A percentile compares a stretch with the other conserved stretches of the same genome.
Conservation (phyloP, 352 stramenopile genomes). For the Phytophthora capsici region DNA sequence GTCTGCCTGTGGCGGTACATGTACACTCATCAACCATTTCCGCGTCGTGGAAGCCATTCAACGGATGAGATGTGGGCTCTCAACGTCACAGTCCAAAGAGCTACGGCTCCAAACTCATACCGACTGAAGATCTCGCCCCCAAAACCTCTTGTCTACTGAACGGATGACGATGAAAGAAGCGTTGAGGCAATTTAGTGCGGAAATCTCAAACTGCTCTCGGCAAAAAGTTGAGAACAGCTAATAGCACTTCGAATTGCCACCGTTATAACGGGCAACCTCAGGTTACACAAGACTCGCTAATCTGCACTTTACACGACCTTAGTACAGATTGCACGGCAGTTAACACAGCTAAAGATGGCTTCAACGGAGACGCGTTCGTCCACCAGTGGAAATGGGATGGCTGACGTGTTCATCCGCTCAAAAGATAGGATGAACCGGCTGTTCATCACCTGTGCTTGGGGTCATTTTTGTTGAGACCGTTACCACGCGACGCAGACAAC, state of each 20-base stretch:
- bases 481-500: neutral
- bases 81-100: no score
- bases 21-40: neutral
- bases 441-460: conserved; percentile 1
- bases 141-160: no score
- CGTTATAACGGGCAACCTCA: neutral
- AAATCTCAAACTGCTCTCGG: no score
- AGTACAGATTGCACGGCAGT: no score
- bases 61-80: neutral
- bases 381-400: neutral
- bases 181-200: no score
- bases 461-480: neutral
- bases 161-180: no score
- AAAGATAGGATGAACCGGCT: conserved; percentile 13
- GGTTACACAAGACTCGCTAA: neutral
- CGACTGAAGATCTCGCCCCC: no score
- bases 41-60: neutral
- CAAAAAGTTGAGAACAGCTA: no score
- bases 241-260: no score
- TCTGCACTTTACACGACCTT: no score
- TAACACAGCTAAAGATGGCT: no score
- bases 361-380: neutral
- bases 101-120: no score
- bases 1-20: neutral
- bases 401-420: conserved; percentile 7